Percentiles rank a stretch among this genome's conserved stretches.
Conservation (phyloP, 805 yeast species). For the Candida lessepsii region DNA sequence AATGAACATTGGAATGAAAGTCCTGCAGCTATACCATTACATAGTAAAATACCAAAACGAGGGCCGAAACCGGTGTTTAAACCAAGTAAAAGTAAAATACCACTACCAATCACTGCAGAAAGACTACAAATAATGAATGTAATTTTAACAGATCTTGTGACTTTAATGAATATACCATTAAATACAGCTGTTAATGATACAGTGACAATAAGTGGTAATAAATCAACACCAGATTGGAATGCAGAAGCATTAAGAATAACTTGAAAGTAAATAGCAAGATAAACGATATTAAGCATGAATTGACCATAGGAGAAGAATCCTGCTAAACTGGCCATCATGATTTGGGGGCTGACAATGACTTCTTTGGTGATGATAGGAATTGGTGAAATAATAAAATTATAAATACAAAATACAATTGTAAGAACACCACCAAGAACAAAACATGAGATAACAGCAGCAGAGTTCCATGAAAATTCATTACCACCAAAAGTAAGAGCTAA, state of each 20-base stretch:
- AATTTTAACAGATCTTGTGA: constrained; percentile 30
- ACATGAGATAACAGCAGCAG: constrained; percentile 51
- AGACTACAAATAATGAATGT: constrained; percentile 29
- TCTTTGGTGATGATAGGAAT: constrained; percentile 48
- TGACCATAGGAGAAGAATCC: constrained; percentile 35
- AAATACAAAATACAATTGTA: constrained; percentile 32
- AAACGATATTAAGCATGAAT: constrained; percentile 38
- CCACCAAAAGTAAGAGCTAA: constrained; percentile 59
- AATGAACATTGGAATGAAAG: constrained; percentile 36
- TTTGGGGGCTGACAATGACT: constrained; percentile 35
- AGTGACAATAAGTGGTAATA: constrained; percentile 34
- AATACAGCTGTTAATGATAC: constrained; percentile 32
- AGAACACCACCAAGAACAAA: constrained; percentile 47
- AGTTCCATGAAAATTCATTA: constrained; percentile 49
- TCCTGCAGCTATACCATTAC: constrained; percentile 35
- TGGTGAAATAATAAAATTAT: constrained; percentile 42
- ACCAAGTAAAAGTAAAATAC: constrained; percentile 29
- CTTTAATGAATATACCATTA: constrained; percentile 32
- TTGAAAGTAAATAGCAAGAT: constrained; percentile 39
- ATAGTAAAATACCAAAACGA: constrained; percentile 33
- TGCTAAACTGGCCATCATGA: constrained; percentile 37
- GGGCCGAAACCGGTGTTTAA: constrained; percentile 21
- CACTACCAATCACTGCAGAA: constrained; percentile 34
- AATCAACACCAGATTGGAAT: constrained; percentile 37
- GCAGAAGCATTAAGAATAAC: constrained; percentile 34